phyloP scores from a whole-genome alignment of 2,329 filamentous ascomycete species.

The Aspergillus aculeatinus region DNA sequence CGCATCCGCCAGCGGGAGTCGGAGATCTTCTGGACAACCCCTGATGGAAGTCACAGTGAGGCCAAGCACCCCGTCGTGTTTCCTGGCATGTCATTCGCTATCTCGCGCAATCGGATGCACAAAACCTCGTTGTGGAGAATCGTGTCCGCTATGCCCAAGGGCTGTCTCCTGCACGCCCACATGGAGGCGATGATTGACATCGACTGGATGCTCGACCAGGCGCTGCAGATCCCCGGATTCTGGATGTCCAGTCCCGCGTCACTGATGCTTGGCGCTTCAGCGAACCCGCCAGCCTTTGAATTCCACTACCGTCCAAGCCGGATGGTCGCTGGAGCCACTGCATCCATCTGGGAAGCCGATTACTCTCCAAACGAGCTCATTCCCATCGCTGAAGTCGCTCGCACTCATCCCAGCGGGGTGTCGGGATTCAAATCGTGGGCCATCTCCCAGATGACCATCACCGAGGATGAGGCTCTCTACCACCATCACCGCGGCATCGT shows the following conservation, averaged over 20 bases:
- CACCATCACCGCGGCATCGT: constrained; percentile 13
- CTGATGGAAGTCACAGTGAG: background rate
- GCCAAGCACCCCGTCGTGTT: constrained; percentile 7
- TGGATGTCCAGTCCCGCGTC: constrained; percentile 6
- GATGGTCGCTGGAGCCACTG: background rate
- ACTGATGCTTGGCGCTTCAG: background rate
- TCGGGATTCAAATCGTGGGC: constrained; percentile 11
- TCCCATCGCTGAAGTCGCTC: background rate
- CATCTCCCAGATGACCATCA: constrained; percentile 11
- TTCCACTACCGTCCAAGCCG: constrained; percentile 9
- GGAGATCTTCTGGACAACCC: constrained; percentile 3
- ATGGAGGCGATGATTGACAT: constrained; percentile 18
- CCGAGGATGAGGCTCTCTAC: constrained; percentile 10
- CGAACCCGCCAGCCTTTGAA: constrained; percentile 4
- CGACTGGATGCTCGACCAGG: constrained; percentile 14
- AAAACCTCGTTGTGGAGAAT: constrained; percentile 11
- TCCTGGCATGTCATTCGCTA: constrained; percentile 13
- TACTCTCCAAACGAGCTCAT: constrained; percentile 7
- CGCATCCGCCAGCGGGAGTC: constrained; percentile 9
- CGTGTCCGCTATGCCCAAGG: constrained; percentile 13
- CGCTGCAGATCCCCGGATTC: constrained; percentile 11
- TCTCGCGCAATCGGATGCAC: constrained; percentile 11
- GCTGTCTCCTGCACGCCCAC: constrained; percentile 15
- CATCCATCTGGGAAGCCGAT: constrained; percentile 8
- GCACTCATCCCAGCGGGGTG: constrained; percentile 5